A percentile compares a stretch with the other conserved stretches of the same genome.
Evolutionary conservation across 805 yeast species (phyloP).

Genomic region (Candida cerambycidarum): DNA sequence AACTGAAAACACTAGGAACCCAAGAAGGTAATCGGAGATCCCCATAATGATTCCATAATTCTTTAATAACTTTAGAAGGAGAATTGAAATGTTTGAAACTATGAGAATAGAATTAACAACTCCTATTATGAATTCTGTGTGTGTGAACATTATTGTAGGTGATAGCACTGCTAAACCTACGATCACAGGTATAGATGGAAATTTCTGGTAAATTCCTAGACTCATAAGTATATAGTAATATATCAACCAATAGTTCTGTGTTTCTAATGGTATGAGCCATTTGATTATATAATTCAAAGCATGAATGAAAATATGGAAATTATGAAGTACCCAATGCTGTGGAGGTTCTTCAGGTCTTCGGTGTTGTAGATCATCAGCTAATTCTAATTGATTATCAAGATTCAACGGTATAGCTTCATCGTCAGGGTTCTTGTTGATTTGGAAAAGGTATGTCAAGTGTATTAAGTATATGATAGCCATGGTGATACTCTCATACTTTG

Average conservation of each 20-base stretch:
- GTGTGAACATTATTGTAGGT: neutral
- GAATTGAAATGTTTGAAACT: constrained; percentile 25
- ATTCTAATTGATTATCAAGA: constrained; percentile 14
- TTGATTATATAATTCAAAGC: constrained; percentile 9
- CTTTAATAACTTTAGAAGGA: constrained; percentile 32
- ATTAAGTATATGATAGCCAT: constrained; percentile 24
- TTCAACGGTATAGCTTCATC: constrained; percentile 13
- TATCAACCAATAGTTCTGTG: neutral
- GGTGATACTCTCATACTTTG: constrained; percentile 27
- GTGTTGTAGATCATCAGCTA: constrained; percentile 2
- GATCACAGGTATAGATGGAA: neutral
- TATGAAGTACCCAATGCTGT: constrained; percentile 3
- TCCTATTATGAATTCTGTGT: constrained; percentile 15
- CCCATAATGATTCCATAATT: constrained; percentile 45
- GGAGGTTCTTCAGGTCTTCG: neutral
- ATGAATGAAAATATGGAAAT: constrained; percentile 8
- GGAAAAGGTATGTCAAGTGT: constrained; percentile 25
- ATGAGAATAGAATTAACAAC: constrained; percentile 25
- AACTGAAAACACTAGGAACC: constrained; percentile 47
- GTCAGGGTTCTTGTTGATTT: constrained; percentile 18
- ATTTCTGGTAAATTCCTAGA: neutral
- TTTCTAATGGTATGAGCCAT: constrained; percentile 6
- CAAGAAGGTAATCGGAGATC: constrained; percentile 48
- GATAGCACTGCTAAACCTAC: neutral
- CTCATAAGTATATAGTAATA: constrained; percentile 4